These are phyloP conservation scores for Brassica balearica DNA, from an alignment of 441 rosid species.

Conservation along the genomic window DNA sequence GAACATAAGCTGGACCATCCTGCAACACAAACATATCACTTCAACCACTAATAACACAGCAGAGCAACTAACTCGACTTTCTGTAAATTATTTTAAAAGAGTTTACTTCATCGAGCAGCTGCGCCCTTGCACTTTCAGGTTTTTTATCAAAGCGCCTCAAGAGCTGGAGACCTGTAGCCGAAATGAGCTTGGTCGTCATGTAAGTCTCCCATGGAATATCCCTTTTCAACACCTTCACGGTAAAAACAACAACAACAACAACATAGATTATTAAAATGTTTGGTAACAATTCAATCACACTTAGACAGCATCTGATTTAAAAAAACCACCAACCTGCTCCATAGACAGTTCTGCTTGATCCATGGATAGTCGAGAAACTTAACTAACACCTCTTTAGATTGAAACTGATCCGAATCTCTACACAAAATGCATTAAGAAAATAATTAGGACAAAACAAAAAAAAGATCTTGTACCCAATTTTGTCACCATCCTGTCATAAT, in stretches of 20 bases:
- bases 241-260: background rate
- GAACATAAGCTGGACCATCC: conserved; percentile 96
- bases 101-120: conserved; percentile 86
- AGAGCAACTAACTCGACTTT: too few species aligned
- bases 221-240: conserved; percentile 79
- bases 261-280: conserved; percentile 8
- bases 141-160: conserved; percentile 86
- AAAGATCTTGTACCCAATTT: background rate
- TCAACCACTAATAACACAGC: background rate
- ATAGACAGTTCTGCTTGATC: conserved; percentile 75
- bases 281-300: conserved; percentile 5
- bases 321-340: conserved; percentile 55
- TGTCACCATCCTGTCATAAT: background rate
- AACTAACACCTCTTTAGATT: conserved; percentile 32
- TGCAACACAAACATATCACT: conserved; percentile 48
- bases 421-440: background rate
- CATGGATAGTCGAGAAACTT: conserved; percentile 53
- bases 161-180: conserved; percentile 86
- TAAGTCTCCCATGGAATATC: conserved; percentile 99
- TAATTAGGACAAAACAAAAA: background rate
- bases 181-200: conserved; percentile 87
- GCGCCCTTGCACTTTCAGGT: conserved; percentile 82
- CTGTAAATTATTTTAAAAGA: background rate
- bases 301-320: background rate
- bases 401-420: conserved; percentile 41